Base-by-base conservation (phyloP, 345 rosid species). In the Orychophragmus violaceus region DNA sequence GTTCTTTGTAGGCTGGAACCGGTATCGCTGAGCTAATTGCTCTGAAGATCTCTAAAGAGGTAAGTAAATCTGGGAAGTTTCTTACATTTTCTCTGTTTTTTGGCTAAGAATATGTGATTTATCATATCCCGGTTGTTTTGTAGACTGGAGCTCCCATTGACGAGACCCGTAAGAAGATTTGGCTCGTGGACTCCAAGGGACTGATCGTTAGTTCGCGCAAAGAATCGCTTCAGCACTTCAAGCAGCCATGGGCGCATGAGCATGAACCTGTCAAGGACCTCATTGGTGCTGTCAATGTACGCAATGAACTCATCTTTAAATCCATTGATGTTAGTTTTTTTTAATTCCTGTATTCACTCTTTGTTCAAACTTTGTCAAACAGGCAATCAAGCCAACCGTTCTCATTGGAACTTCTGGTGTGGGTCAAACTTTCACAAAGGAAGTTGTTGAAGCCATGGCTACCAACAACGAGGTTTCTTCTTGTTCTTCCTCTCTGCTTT, bases 181-280 rank as follows among this genome's bases (percentile, higher is more conserved):
- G 99, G 99, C 97, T 94, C 13, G 96, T 90, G 55, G 99, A 94
- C 79, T 94, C 99, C 25, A 94, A 88, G 98, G 98, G 99, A 62
- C 73, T 94, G 67, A 85, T 94, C 8, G 88, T 94, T 62, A 80
- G 78, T 48, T 88, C 97, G 2, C 90, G 97, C 8, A 81, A 76
- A 71, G 89, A 83, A 70, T 85, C 93, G 2, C 91, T 94, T 77
- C 99, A 94, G 71, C 96, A 94, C 67, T 94, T 90, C 77, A 88
- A 94, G 84, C 79, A 84, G 83, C 95, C 96, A 9, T 90, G 95
- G 96, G 96, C 99, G 3, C 99, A 90, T 65, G 91, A 84, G 45
- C 96, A 85, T 51, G 86, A 84, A 70, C 85, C 93, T 37, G 76
- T 88, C 69, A 87, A 74, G 82, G 61, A 68, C 32, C 89, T 94